Conservation (phyloP, 2,329 filamentous ascomycete genomes). For the Cladosporium austrohemisphaericum region DNA sequence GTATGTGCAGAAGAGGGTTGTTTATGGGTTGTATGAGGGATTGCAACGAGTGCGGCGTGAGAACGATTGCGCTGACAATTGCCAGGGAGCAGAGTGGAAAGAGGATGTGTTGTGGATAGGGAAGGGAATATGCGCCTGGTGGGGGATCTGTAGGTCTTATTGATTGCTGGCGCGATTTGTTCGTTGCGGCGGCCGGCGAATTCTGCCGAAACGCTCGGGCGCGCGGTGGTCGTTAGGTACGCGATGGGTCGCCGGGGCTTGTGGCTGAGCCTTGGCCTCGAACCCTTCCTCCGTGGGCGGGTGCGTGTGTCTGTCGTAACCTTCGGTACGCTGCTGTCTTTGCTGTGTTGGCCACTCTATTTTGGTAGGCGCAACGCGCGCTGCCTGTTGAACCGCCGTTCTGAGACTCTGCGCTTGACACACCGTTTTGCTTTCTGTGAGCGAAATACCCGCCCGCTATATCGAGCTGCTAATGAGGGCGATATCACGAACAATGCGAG, state of each 20-base stretch:
- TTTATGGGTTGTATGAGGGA: not conserved
- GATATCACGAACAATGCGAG: not conserved
- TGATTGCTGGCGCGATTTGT: too few relatives aligned
- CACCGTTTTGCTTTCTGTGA: not conserved
- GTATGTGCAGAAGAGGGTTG: conserved; percentile 17
- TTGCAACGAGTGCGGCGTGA: not conserved
- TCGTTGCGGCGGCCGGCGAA: not conserved
- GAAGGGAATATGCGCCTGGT: not conserved
- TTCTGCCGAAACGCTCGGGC: conserved; percentile 2
- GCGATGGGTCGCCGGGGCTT: not conserved
- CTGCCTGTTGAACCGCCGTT: too few relatives aligned
- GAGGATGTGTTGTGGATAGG: not conserved
- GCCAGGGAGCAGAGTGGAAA: conserved; percentile 3
- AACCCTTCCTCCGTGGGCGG: not conserved
- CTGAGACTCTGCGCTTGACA: not conserved
- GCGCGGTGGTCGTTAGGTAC: not conserved
- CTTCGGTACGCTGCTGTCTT: not conserved
- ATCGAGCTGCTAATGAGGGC: too few relatives aligned
- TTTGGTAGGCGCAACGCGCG: not conserved
- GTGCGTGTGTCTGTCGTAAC: conserved; percentile 1
- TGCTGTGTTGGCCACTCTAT: conserved; percentile 9
- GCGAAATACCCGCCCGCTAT: too few relatives aligned
- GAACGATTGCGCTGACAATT: conserved; percentile 1
- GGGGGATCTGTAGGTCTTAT: not conserved
- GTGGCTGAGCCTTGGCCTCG: conserved; percentile 10